A percentile compares a stretch with the other conserved stretches of the same genome.
These are phyloP conservation scores for Fusarium foetens DNA, from an alignment of 2,329 filamentous ascomycete species.

Conservation along the genomic window DNA sequence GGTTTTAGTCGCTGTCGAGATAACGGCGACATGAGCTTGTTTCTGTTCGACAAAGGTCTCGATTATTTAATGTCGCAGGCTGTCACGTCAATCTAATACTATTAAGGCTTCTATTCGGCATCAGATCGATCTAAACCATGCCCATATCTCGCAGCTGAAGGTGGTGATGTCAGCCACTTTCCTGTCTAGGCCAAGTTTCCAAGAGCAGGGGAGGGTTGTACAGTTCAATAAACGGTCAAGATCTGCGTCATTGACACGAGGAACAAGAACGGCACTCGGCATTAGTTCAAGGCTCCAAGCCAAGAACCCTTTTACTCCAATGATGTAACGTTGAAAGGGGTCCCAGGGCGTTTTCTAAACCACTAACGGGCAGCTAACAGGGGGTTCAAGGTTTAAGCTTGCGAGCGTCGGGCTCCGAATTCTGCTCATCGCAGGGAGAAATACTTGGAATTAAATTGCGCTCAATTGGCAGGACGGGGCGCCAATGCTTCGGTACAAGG, in stretches of 20 bases:
- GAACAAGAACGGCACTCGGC: background rate
- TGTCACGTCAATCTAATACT: background rate
- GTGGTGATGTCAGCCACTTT: conserved; percentile 15
- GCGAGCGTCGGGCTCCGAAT: background rate
- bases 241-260: conserved; percentile 16
- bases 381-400: background rate
- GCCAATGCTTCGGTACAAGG: background rate
- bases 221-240: conserved; percentile 7
- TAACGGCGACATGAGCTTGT: background rate
- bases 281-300: background rate
- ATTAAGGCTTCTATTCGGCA: conserved; percentile 1
- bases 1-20: conserved; percentile 2
- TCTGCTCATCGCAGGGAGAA: background rate
- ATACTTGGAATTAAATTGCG: conserved; percentile 9
- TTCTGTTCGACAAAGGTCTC: background rate
- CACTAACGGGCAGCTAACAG: background rate
- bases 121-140: background rate
- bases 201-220: conserved; percentile 11
- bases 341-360: background rate
- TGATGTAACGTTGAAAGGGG: background rate
- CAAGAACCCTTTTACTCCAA: background rate
- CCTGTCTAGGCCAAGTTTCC: conserved; percentile 2
- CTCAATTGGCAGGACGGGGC: background rate
- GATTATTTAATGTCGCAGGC: background rate
- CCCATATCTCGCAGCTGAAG: background rate